Base-by-base conservation (phyloP, 371 early-diverging fungal genomes). In the Conidiobolus incongruus region DNA sequence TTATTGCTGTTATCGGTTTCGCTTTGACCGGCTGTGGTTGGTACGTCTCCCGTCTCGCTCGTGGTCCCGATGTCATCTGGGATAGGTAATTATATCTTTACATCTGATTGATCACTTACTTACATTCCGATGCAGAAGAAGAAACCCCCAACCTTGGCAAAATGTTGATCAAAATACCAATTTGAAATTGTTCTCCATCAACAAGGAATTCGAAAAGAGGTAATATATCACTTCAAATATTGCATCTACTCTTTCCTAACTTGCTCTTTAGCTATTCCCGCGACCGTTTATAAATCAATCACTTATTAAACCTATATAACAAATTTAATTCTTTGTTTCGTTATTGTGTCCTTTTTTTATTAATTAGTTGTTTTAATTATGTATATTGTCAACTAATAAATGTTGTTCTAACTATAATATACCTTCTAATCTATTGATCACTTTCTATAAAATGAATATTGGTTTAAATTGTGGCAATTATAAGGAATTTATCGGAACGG, bases 61-160 rank as follows among this genome's bases (percentile, higher is more conserved):
- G 61, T 55, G 61, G 62, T 49, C 70, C 71, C 34, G 75, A 77
- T 49, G 76, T 75, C 45, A 66, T 66, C 47, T 75, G 73, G 73
- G 63, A 65, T 53, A 36, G 47, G 48, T 45, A 44, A 37, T 13
- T 35, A 30, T 32, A 6, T 31, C 3, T 32, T 31, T 8, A 38
- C 17, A 39, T 26, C 3, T 23, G 8, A 2, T 19, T n/a, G 19
- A 33, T 17, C 23, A 20, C 17, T 10, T 17, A 21, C 17, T 15
- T 23, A 33, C 4, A 29, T 33, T 33, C n/a, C 8, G 15, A 5
- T 22, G 22, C 34, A 49, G 61, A 55, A 60, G 54, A 38, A 64
- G 55, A 55, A 78, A 75, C 72, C 75, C 73, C 38, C 53, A 65
- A 47, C 78, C 78, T 36, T 73, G 70, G 71, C 58, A 63, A 50